Conservation (phyloP, 192 early-diverging fungal genomes). For the Borealophlyctis nickersoniae region DNA sequence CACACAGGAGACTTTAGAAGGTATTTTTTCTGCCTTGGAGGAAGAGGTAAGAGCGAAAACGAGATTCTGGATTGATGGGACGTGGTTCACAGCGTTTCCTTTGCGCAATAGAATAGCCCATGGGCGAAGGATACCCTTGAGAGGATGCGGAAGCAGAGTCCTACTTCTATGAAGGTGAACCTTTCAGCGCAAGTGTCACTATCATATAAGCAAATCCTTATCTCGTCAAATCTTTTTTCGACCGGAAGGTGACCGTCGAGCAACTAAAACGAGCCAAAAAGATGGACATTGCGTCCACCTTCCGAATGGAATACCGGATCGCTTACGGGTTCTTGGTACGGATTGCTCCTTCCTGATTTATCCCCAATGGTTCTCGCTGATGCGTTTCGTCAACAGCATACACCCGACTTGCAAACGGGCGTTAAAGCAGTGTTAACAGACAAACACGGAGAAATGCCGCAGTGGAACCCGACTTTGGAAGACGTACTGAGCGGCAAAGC, state of each 20-base stretch:
- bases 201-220: no score
- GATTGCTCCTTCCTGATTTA: not conserved
- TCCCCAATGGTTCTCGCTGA: not conserved
- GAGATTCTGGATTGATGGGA: no score
- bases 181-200: no score
- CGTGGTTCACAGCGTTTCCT: no score
- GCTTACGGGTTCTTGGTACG: constrained; percentile 70
- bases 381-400: constrained; percentile 14
- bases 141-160: constrained; percentile 67
- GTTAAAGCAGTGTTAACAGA: constrained; percentile 75
- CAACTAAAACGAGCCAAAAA: constrained; percentile 72
- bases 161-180: constrained; percentile 78
- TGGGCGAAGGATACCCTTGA: constrained; percentile 72
- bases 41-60: constrained; percentile 65
- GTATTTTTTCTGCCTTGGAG: constrained; percentile 78
- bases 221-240: no score
- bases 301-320: constrained; percentile 81
- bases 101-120: constrained; percentile 23
- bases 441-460: constrained; percentile 53
- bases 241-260: constrained; percentile 76
- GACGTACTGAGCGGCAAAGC: constrained; percentile 10
- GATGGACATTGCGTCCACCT: constrained; percentile 71
- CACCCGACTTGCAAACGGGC: constrained; percentile 86
- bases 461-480: constrained; percentile 69
- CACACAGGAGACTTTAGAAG: constrained; percentile 72